Percentiles rank a stretch among this genome's conserved stretches.
Conservation (phyloP, 106 monocot species). For the Apostasia shenzhenica region DNA sequence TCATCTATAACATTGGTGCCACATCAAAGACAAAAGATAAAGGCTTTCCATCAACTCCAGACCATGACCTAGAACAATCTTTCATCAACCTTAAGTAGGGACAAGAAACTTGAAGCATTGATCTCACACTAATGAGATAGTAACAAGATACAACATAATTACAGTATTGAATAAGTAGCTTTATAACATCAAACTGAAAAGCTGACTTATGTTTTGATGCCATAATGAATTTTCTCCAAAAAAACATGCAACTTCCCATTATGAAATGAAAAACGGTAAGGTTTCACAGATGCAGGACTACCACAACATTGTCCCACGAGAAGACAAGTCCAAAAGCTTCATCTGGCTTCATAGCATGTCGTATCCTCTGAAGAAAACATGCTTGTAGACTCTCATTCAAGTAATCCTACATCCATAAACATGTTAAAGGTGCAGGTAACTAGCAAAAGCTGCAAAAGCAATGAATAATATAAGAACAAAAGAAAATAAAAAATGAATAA, state of each 20-base stretch:
- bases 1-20: too few relatives aligned
- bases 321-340: conserved; percentile 95
- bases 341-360: conserved; percentile 99
- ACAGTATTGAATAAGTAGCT: too few relatives aligned
- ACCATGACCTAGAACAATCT: too few relatives aligned
- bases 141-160: too few relatives aligned
- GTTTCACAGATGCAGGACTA: conserved; percentile 13
- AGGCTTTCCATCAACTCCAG: too few relatives aligned
- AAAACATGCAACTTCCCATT: background rate
- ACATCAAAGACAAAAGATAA: too few relatives aligned
- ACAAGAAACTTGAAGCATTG: too few relatives aligned
- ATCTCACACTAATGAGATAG: too few relatives aligned
- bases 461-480: conserved; percentile 1
- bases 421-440: background rate
- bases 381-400: conserved; percentile 89
- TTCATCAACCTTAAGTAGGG: too few relatives aligned
- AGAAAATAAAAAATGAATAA: background rate
- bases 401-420: conserved; percentile 52
- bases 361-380: conserved; percentile 94
- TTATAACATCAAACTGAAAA: too few relatives aligned
- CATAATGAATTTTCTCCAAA: background rate
- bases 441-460: conserved; percentile 1
- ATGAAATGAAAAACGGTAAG: background rate
- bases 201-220: too few relatives aligned
- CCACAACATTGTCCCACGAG: conserved; percentile 99